A percentile compares a stretch with the other conserved stretches of the same genome.
Conservation (phyloP, 202 grass and related monocot genomes). For the Zizania palustris region DNA sequence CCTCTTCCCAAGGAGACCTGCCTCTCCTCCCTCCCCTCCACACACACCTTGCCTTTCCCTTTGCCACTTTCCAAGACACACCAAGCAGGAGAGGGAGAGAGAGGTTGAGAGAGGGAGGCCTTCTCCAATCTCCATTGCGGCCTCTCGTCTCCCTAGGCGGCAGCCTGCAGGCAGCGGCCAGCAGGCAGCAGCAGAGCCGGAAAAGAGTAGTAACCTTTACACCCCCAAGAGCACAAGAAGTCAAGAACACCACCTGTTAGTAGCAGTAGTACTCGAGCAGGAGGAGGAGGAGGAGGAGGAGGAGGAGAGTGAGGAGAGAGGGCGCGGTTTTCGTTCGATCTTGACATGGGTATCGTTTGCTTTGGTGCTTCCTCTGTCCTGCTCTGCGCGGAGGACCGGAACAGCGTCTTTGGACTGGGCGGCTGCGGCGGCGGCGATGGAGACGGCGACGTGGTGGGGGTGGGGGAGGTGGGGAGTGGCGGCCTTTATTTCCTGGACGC, state of each 20-base stretch:
- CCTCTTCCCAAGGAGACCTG: conserved; percentile 37
- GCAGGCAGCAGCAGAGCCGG: background rate
- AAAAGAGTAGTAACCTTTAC: conserved; percentile 28
- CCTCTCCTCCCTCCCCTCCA: background rate
- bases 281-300: background rate
- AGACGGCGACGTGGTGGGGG: conserved; percentile 32
- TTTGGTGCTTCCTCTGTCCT: conserved; percentile 55
- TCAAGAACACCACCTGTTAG: conserved; percentile 6
- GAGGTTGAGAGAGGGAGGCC: background rate
- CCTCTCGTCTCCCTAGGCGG: conserved; percentile 15
- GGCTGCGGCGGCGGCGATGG: conserved; percentile 29
- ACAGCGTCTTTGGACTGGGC: conserved; percentile 55
- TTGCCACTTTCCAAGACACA: conserved; percentile 47
- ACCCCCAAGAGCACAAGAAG: background rate
- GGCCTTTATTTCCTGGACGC: conserved; percentile 32
- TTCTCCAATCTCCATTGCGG: background rate
- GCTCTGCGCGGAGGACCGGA: conserved; percentile 69
- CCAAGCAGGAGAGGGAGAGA: conserved; percentile 6
- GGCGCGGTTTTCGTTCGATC: conserved; percentile 10
- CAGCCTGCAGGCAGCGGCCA: background rate
- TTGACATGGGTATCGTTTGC: conserved; percentile 55
- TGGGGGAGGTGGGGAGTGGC: conserved; percentile 34
- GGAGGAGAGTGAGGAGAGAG: conserved; percentile 8
- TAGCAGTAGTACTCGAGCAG: background rate
- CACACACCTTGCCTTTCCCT: conserved; percentile 8